Evolutionary conservation across 176 grass and related monocot genomes (phyloP), one percentile per base, ranked within the genome.

Genomic region (Neostapfia colusana): DNA sequence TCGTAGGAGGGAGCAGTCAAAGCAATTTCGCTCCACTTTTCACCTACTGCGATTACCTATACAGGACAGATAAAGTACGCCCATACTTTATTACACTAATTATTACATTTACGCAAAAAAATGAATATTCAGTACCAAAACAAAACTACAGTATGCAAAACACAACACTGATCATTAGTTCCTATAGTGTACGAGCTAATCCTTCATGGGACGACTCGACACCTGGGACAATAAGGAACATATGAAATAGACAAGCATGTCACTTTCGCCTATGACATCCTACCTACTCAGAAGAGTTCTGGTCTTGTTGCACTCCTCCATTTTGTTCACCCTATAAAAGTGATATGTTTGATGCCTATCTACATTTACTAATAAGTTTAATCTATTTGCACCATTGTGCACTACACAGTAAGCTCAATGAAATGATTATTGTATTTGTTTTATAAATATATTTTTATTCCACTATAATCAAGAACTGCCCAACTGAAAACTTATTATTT

Each of bases 1-100:
- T 58, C 14, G 53, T 38, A 3, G 71, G 71, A 41, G 71, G 71
- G 51, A 36, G 36, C 9, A 74, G 71, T 16, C 71, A 58, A 16
- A 74, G 71, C 71, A 74, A 74, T 26, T 74, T 74, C 25, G 51
- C 71, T 14, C 71, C 71, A 58, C 71, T 74, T 74, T 74, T 74
- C 53, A 74, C 71, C 71, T 74, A 74, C 51, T 74, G 71, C 25
- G 71, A 74, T 18, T 74, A 58, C 25, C 39, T 74, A 58, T 74
- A 74, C 10, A 57, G 8, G 71, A 74, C 71, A 40, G 51, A 74
- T n/a, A 74, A 74, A 74, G 71, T 74, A 74, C 57, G 71, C 24
- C 8, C 4, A 57, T 39, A 3, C n/a, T 41, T 74, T 25, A n/a
- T 23, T 66, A 41, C 23, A 41, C 8, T 55, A n/a, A 41, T 41